Evolutionary conservation across 108 stramenopile species (phyloP).

Genomic region (Schizochytrium sp.): DNA sequence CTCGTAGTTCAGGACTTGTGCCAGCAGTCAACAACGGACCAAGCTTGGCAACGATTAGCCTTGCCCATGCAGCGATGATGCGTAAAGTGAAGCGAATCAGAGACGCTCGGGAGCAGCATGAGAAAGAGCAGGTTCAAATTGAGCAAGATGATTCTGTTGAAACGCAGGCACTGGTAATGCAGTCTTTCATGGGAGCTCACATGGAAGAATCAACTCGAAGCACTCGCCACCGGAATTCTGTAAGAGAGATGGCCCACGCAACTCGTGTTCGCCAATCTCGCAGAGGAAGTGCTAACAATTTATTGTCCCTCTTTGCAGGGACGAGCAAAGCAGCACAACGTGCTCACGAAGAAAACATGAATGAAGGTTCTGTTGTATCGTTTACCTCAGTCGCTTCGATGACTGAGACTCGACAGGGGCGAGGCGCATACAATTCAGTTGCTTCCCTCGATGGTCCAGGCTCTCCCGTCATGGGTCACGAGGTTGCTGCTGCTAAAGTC

Average conservation of each 20-base stretch:
- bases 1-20: too few relatives aligned
- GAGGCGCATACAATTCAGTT: too few relatives aligned
- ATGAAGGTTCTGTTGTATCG: too few relatives aligned
- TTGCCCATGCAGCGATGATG: conserved; percentile 18
- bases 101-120: neutral
- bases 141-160: neutral
- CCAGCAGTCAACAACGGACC: neutral
- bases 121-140: neutral
- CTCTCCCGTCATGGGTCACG: too few relatives aligned
- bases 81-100: conserved; percentile 3
- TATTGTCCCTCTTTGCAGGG: neutral
- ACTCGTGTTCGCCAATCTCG: neutral
- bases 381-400: too few relatives aligned
- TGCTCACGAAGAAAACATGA: too few relatives aligned
- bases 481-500: too few relatives aligned
- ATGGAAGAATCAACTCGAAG: neutral
- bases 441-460: too few relatives aligned
- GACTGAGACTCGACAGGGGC: too few relatives aligned
- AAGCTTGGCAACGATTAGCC: conserved; percentile 28
- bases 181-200: neutral
- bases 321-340: neutral
- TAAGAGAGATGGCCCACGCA: neutral
- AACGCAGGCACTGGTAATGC: neutral
- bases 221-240: neutral
- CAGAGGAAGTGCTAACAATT: neutral